Base-by-base conservation (phyloP, 129 eudicot genomes). In the Escallonia herrerae region DNA sequence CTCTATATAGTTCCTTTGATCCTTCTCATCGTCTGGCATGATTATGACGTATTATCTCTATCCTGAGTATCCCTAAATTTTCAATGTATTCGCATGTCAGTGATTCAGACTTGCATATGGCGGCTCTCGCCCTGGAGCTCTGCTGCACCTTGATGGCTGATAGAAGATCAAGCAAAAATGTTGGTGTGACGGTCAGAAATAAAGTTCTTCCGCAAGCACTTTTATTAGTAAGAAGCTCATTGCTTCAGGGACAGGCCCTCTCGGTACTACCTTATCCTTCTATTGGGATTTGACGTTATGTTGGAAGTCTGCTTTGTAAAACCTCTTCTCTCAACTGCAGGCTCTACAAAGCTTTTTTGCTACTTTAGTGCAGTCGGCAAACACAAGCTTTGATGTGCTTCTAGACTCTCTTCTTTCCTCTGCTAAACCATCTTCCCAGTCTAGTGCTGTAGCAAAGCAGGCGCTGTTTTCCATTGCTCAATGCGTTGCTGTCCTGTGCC, bases 221-320 rank as follows among this genome's bases (percentile, higher is more conserved):
- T 57, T 72, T 86, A 42, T 60, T 94, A 76, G 84, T 94, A 5
- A 89, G 80, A 80, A 94, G 99, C 73, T 82, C 99, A 48, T 77
- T 94, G 77, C 97, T 94, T 40, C 99, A 94, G 81, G 99, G 99
- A 45, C 99, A 94, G 50, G 97, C 99, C 43, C 99, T 94, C 77
- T 66, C 63, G 95, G 98, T 93, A 88, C 43, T n/a, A 62, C 57
- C 43, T 68, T 48, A 50, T 3, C 38, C 58, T 62, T 73, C 39
- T 53, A 8, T 43, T 46, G 13, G 65, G 45, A 50, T 59, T 3
- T 55, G 56, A 49, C n/a, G 52, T 53, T 56, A n/a, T 4, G 61
- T 43, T 14, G 56, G 15, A 37, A 6, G 5, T 9, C 12, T 53
- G 22, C 13, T 68, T 64, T 71, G 37, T 15, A 33, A n/a, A 45